phyloP scores from a whole-genome alignment of 768 basidiomycete species.

The Boletus vermiculosoides region DNA sequence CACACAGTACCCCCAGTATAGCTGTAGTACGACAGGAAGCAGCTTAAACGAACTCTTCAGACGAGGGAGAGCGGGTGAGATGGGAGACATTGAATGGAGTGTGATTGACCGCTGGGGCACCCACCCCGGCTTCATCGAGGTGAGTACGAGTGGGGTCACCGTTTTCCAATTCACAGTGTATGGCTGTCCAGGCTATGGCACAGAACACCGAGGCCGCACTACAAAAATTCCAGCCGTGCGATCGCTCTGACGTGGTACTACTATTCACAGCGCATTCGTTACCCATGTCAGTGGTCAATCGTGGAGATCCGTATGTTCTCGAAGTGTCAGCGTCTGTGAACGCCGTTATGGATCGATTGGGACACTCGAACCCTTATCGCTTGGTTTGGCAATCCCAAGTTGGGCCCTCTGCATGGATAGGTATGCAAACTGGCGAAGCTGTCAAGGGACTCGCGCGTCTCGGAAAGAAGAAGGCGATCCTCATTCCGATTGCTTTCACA shows the following conservation, averaged over 20 bases:
- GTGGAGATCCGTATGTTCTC: constrained; percentile 94
- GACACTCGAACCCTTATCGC: constrained; percentile 81
- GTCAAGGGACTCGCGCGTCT: constrained; percentile 82
- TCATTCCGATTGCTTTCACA: constrained; percentile 97
- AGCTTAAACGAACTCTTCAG: constrained; percentile 91
- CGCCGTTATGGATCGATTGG: constrained; percentile 87
- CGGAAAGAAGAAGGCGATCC: constrained; percentile 71
- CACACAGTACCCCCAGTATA: constrained; percentile 98
- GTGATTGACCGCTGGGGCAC: constrained; percentile 99
- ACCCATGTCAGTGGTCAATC: constrained; percentile 97
- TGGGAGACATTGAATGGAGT: constrained; percentile 84
- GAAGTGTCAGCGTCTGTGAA: constrained; percentile 95
- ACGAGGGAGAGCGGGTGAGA: constrained; percentile 57
- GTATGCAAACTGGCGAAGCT: constrained; percentile 91
- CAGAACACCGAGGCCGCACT: constrained; percentile 85
- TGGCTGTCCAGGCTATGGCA: constrained; percentile 69
- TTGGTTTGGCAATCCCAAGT: constrained; percentile 98
- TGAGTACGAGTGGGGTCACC: constrained; percentile 35
- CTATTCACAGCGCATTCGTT: constrained; percentile 97
- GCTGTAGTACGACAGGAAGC: constrained; percentile 97
- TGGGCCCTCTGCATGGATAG: constrained; percentile 97
- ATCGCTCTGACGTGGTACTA: constrained; percentile 73
- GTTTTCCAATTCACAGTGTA: constrained; percentile 1
- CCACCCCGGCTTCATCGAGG: constrained; percentile 92
- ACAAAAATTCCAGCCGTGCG: constrained; percentile 68